Evolutionary conservation across 495 filamentous ascomycete genomes (phyloP), one percentile per base, ranked within the genome.

Genomic region (Chaetomium cochliodes): DNA sequence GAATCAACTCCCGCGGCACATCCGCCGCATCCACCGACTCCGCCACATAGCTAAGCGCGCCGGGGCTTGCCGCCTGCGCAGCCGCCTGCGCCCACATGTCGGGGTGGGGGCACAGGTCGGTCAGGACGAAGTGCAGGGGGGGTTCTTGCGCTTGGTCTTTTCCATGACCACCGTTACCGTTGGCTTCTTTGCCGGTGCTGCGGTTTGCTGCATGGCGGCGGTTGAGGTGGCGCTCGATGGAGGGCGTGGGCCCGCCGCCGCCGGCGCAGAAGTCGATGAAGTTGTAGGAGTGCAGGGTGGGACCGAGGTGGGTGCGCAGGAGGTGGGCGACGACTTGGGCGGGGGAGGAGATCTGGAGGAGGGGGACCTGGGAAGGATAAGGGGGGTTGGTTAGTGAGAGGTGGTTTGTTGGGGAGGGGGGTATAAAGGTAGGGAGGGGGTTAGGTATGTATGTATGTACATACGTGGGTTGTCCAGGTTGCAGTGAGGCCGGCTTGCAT

Each of bases 261-360:
- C 90, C 90, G 20, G 89, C 86, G 73, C 88, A 90, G 74, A 91
- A 88, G 74, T 92, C 90, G 58, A 91, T 83, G 63, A 89, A 84
- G 20, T 81, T 82, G 69, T 85, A 82, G 8, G 67, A 58, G 67
- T 58, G 60, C 69, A 78, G 33, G 76, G 78, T 1, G 46, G 75
- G 26, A 30, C 66, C 77, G 30, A 83, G 82, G 54, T 74, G 74
- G 57, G 65, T 67, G 18, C 77, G 74, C 26, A 88, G 77, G 44
- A 83, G 75, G 58, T 75, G 71, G 64, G 82, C 80, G 16, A 79
- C 80, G 41, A 81, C 65, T 3, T 69, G 71, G 46, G 81, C 81
- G 8, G 83, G 80, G 52, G 79, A 82, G 62, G 68, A 67, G 28
- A 64, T 58, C 66, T 85, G 83, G 9, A 84, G 67, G 44, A 80